These are phyloP conservation scores for Colletotrichum destructivum DNA, from an alignment of 2,329 filamentous ascomycete species.

Conservation along the genomic window DNA sequence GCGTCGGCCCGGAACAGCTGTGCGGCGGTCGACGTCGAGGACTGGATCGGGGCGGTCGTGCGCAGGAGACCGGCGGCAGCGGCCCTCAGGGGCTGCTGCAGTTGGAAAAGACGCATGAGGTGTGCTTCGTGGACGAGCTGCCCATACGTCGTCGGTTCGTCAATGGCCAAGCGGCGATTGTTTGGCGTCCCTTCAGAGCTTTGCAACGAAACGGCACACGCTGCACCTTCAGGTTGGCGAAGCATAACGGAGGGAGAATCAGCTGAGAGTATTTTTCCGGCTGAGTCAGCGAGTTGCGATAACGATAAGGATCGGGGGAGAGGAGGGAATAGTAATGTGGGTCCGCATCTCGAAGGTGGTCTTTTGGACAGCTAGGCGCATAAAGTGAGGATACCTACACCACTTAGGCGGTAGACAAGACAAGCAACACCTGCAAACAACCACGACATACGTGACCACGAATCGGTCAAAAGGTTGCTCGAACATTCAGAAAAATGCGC, in stretches of 20 bases:
- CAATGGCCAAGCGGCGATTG: slow-evolving; percentile 6
- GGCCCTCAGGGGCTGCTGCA: slow-evolving; percentile 63
- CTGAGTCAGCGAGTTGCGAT: slow-evolving; percentile 40
- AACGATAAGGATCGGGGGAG: slow-evolving; percentile 35
- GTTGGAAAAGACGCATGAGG: slow-evolving; percentile 62
- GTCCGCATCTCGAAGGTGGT: slow-evolving; percentile 8
- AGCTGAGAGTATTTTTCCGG: slow-evolving; percentile 40
- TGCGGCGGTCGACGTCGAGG: slow-evolving; percentile 33
- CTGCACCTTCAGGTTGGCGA: not conserved
- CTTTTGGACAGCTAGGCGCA: slow-evolving; percentile 39
- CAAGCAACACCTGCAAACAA: not conserved
- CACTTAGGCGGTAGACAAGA: not conserved
- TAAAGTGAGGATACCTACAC: not conserved
- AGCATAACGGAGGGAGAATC: slow-evolving; percentile 36
- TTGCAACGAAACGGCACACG: slow-evolving; percentile 7
- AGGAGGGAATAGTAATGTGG: not conserved
- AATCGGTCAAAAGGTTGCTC: not conserved
- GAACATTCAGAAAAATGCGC: slow-evolving; percentile 50
- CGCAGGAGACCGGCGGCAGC: slow-evolving; percentile 52
- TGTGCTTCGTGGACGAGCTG: slow-evolving; percentile 38
- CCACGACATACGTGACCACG: not conserved
- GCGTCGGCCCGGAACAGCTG: slow-evolving; percentile 41
- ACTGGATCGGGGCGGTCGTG: slow-evolving; percentile 40
- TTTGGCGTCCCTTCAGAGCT: slow-evolving; percentile 25
- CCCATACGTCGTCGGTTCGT: slow-evolving; percentile 36